Base-by-base conservation (phyloP, 148 eudicot species). In the Cornus suecica region DNA sequence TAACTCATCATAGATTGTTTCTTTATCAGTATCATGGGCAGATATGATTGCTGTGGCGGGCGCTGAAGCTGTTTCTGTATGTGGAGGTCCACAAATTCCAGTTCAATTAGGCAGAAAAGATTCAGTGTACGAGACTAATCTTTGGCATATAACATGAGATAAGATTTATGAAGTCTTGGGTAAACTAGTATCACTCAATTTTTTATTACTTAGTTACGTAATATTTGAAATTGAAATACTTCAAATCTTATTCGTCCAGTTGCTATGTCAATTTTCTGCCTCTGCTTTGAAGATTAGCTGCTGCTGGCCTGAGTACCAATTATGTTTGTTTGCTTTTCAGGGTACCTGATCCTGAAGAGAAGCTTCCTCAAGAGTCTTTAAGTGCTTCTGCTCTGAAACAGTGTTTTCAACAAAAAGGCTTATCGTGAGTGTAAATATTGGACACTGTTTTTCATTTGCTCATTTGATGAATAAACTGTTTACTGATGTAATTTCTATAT, bases 41-140 rank as follows among this genome's bases (percentile, higher is more conserved):
- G 99, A 95, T 87, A 82, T 91, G 86, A 95, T 92, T 79, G 90
- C 93, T 71, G 85, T 91, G 77, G 99, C 90, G 69, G 97, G 99
- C 84, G 97, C 97, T 34, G 97, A 92, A 85, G 97, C 97, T 73
- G 94, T 92, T 75, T 87, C 86, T 30, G 37, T 92, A 28, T 95
- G 97, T 79, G 99, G 99, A 80, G 97, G 99, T 70, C 99, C 97
- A 62, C 65, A 68, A 37, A 95, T 95, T 69, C 84, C 87, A 25
- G 74, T 95, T 84, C 89, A 72, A 76, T 74, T 95, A 45, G 99
- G 99, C 64, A 89, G 97, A 84, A 66, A 89, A 72, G 99, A 95
- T 84, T 87, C 97, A 58, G 72, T 68, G 98, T 94, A 88, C 86
- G 51, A 26, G 69, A 52, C 73, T 76, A 70, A 71, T 54, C 71